Evolutionary conservation across 148 eudicot species (phyloP), one percentile per base, ranked within the genome.

Genomic region (Rhododendron henanense): DNA sequence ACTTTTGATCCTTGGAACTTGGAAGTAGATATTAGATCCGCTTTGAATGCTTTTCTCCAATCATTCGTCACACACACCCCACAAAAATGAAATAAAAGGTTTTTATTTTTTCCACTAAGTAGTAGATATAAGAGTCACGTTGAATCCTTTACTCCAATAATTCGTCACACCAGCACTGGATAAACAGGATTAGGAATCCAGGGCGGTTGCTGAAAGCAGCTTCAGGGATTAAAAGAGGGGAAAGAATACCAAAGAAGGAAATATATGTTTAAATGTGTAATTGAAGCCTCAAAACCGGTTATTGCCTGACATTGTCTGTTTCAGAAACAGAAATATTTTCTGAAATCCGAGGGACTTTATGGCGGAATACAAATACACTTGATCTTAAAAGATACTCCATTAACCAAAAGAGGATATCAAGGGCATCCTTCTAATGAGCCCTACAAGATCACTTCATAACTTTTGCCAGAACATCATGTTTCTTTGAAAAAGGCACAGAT

Each of bases 351-450:
- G 50, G 14, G 25, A 76, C 21, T 7, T 76, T 76, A 76, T 6
- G 79, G 50, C 5, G 37, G 45, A 14, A 1, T 35, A 74, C 23
- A 76, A 76, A 76, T 41, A 76, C 18, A 15, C 19, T 63, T 76
- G 79, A 76, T 8, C 45, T 39, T 76, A 18, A 19, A 44, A 76
- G 45, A 39, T 3, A 76, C 63, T 57, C 63, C 63, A 18, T 10
- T 48, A 45, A 45, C 15, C 10, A 4, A 76, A 75, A 8, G n/a
- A 41, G 48, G 4, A 76, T 37, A 41, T 3, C 11, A 8, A 6
- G 81, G 14, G 10, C 81, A 78, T 78, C 55, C 81, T n/a, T 78
- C 33, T 23, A 10, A 44, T 78, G 81, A 78, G 81, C 79, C 79
- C 14, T 19, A 39, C 79, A 76, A 41, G 4, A 19, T 76, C 50